phyloP scores from a whole-genome alignment of 495 filamentous ascomycete genomes.

The Ascodesmis nigricans region DNA sequence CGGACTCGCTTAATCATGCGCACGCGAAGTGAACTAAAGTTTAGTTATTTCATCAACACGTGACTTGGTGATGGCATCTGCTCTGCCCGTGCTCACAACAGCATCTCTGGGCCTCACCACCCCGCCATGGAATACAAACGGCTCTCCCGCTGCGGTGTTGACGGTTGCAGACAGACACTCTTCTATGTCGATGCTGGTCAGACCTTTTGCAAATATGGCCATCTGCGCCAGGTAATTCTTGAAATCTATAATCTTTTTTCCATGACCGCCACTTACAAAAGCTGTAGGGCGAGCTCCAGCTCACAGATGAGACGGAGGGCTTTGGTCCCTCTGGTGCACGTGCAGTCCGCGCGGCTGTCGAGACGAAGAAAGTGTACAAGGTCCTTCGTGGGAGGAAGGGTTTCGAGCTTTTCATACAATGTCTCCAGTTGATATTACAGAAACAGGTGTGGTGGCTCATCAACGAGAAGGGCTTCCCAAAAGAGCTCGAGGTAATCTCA shows the following conservation, averaged over 20 bases:
- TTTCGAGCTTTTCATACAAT: constrained; percentile 57
- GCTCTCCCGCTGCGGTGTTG: constrained; percentile 37
- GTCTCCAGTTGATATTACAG: constrained; percentile 62
- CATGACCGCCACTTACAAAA: constrained; percentile 3
- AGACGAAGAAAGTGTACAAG: constrained; percentile 29
- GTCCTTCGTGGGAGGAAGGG: constrained; percentile 28
- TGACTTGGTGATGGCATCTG: too few species aligned
- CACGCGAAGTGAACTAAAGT: too few species aligned
- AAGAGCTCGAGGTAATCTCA: constrained; percentile 45
- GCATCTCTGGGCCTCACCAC: too few species aligned
- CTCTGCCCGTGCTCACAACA: too few species aligned
- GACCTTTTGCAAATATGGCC: constrained; percentile 43
- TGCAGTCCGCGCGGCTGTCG: constrained; percentile 34
- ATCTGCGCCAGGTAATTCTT: constrained; percentile 34
- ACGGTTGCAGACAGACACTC: constrained; percentile 38
- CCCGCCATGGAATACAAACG: constrained; percentile 31
- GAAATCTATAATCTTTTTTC: background rate
- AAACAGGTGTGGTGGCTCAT: constrained; percentile 48
- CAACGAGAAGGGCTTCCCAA: constrained; percentile 36
- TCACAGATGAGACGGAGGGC: constrained; percentile 55
- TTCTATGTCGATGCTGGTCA: constrained; percentile 44
- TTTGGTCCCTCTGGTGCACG: constrained; percentile 40
- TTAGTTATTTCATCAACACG: too few species aligned
- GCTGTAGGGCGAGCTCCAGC: constrained; percentile 22
- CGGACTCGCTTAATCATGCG: too few species aligned